Evolutionary conservation across 1,284 basidiomycete species (phyloP), one percentile per base, ranked within the genome.

Genomic region (Irpex lacteus): DNA sequence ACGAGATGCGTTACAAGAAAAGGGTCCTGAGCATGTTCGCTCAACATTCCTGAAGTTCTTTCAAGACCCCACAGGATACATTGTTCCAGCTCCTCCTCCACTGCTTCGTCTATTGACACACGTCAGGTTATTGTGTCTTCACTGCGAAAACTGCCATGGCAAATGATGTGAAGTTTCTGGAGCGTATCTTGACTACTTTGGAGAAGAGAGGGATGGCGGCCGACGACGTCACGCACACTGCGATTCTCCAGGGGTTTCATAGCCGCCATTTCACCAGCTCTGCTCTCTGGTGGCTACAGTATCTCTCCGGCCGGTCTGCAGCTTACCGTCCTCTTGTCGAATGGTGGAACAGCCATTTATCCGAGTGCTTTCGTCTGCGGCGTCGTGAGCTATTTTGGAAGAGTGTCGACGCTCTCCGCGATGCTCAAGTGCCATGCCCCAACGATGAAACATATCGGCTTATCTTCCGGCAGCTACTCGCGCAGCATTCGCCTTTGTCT

Each of bases 231-330:
- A 8, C 61, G 5, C 64, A 67, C 44, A 37, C 53, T 9, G 26
- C 36, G 2, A 60, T 69, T 2, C 62, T 71, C 56, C 13, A 36
- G 5, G 60, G 60, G 1, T 63, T 73, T 7, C 11, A 68, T 18
- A 34, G 18, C 5, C 15, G 49, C 1, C 47, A 55, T 11, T n/a
- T 64, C n/a, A 32, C 19, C 19, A 59, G 21, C 4, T 15, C 63
- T 1, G 69, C 70, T 21, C 62, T 65, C 38, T 73, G 76, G 26
- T 87, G 88, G 82, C 72, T 90, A 2, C 70, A 69, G 53, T 75
- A 74, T 21, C 84, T 88, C 78, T 77, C 81, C 11, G 73, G 74
- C 50, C 81, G 81, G 57, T 78, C 85, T 2, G 82, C 81, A 67
- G 80, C 49, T 71, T 67, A 5, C 84, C 84, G 0, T 79, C 80